These are phyloP conservation scores for Cicer pinnatifidum DNA, from an alignment of 306 rosid genomes.

Conservation along the genomic window DNA sequence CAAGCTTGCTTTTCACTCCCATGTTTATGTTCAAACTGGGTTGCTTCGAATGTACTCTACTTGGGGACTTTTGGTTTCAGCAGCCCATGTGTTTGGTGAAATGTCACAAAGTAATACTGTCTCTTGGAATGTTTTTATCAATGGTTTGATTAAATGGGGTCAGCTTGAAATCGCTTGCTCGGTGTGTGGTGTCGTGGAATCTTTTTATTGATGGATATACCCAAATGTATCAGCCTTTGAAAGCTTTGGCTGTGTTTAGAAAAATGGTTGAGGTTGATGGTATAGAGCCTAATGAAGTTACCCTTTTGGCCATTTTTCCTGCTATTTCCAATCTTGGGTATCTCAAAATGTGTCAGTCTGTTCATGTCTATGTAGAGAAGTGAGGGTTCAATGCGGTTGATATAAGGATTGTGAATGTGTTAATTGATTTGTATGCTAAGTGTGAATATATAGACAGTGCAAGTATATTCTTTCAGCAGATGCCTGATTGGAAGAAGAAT, in stretches of 20 bases:
- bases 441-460: slow-evolving; percentile 72
- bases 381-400: slow-evolving; percentile 62
- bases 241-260: slow-evolving; percentile 59
- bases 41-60: slow-evolving; percentile 51
- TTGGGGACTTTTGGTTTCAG: slow-evolving; percentile 56
- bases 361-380: slow-evolving; percentile 71
- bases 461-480: slow-evolving; percentile 57
- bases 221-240: slow-evolving; percentile 50
- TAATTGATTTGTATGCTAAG: slow-evolving; percentile 70
- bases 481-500: slow-evolving; percentile 55
- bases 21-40: slow-evolving; percentile 68
- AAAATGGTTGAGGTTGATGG: slow-evolving; percentile 57
- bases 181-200: slow-evolving; percentile 68
- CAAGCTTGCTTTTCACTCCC: slow-evolving; percentile 68
- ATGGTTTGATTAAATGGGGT: slow-evolving; percentile 63
- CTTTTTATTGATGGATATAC: slow-evolving; percentile 66
- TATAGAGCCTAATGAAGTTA: slow-evolving; percentile 62
- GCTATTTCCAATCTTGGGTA: slow-evolving; percentile 63
- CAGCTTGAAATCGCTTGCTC: slow-evolving; percentile 61
- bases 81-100: slow-evolving; percentile 56
- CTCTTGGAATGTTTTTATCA: slow-evolving; percentile 74
- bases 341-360: slow-evolving; percentile 58
- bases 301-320: slow-evolving; percentile 66
- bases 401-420: slow-evolving; percentile 63
- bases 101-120: slow-evolving; percentile 60